Evolutionary conservation across 2,329 filamentous ascomycete species (phyloP), one percentile per base, ranked within the genome.

Genomic region (Tolypocladium inflatum): DNA sequence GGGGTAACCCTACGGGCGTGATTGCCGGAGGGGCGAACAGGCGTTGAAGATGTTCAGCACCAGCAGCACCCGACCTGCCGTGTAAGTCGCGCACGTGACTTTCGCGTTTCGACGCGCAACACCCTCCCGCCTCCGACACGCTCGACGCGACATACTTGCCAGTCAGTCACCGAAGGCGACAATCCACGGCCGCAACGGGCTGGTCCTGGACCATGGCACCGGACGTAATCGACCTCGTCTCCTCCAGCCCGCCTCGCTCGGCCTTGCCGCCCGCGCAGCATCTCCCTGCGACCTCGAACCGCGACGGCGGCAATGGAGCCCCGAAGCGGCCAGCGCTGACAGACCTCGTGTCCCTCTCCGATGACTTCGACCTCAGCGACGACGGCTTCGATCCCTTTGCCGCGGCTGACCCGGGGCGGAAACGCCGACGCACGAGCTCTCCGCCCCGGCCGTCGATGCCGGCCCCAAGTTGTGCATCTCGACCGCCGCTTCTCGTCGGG

Each of bases 141-240:
- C 48, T 35, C 17, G 30, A 37, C 26, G 26, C 48, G 26, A 33
- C 26, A 35, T n/a, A 21, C 4, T 51, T 19, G 30, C 19, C 30
- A 11, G 17, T 21, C 37, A 11, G 17, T 21, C 37, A 30, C 7
- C 13, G 23, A 6, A 9, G 19, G 26, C 43, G 23, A 17, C 17
- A 19, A 42, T 19, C 45, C n/a, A 50, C 15, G 3, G 45, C 10
- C 19, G 9, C 48, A 30, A 35, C 10, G 30, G 45, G 45, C 19
- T 21, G 30, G 30, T 4, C 30, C 48, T 35, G 30, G 13, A 50
- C 23, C 21, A 74, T 73, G 71, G 63, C 66, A 9, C 61, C 63
- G 2, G 63, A 71, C 15, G 63, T 74, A 37, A 73, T 74, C 56
- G 69, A 73, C 59, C 69, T 74, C 33, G 62, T 73, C 23, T 74